phyloP scores from a whole-genome alignment of 106 monocot genomes.

The Hemerocallis citrina region DNA sequence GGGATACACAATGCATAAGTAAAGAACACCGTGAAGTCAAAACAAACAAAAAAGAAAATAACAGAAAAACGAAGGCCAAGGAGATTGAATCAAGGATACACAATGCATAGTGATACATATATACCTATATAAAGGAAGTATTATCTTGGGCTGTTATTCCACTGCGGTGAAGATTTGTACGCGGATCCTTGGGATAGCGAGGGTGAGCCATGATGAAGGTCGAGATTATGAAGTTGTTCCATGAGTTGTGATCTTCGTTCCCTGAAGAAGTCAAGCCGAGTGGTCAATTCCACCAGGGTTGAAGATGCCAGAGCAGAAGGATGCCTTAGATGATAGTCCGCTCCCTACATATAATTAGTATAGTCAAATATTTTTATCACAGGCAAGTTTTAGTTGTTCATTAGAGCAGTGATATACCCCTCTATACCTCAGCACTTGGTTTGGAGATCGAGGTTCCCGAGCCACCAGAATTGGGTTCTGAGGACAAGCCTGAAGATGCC shows the following conservation, averaged over 20 bases:
- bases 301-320: slow-evolving; percentile 58
- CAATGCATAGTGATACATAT: slow-evolving; percentile 1
- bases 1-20: too few relatives aligned
- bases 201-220: slow-evolving; percentile 44
- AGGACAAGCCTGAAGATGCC: slow-evolving; percentile 45
- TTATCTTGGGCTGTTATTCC: slow-evolving; percentile 56
- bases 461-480: slow-evolving; percentile 36
- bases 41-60: not conserved
- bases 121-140: not conserved
- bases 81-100: not conserved
- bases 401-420: not conserved
- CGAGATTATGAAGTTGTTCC: slow-evolving; percentile 90
- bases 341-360: slow-evolving; percentile 16
- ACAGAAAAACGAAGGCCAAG: not conserved
- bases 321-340: slow-evolving; percentile 37
- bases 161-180: slow-evolving; percentile 72
- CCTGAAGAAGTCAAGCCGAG: slow-evolving; percentile 97
- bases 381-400: not conserved
- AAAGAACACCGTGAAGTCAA: not conserved
- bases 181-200: slow-evolving; percentile 56
- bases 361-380: not conserved
- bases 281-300: slow-evolving; percentile 81
- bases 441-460: slow-evolving; percentile 22
- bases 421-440: slow-evolving; percentile 43
- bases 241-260: slow-evolving; percentile 90